phyloP scores from a whole-genome alignment of 2,329 filamentous ascomycete species.

The Knufia petricola region DNA sequence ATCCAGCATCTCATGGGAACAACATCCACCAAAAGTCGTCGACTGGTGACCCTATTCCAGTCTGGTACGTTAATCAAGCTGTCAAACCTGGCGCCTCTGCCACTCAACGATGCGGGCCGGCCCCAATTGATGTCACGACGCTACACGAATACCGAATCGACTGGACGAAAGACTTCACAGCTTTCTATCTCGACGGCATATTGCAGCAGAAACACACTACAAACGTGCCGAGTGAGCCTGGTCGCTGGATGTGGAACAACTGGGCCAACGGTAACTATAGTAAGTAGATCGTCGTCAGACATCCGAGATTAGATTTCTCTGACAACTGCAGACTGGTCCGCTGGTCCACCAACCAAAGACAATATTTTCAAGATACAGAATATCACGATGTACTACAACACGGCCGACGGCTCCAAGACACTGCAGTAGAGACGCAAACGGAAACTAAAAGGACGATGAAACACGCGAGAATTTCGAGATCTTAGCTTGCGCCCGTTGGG shows the following conservation, averaged over 20 bases:
- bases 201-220: slow-evolving; percentile 14
- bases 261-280: slow-evolving; percentile 21
- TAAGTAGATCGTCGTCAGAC: slow-evolving; percentile 4
- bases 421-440: slow-evolving; percentile 10
- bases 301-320: neutral
- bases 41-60: slow-evolving; percentile 12
- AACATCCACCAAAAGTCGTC: neutral
- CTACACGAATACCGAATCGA: slow-evolving; percentile 22
- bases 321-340: slow-evolving; percentile 12
- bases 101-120: slow-evolving; percentile 13
- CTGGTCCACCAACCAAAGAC: slow-evolving; percentile 16
- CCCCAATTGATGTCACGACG: slow-evolving; percentile 14
- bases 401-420: neutral
- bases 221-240: slow-evolving; percentile 17
- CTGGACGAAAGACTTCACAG: slow-evolving; percentile 18
- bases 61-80: slow-evolving; percentile 20
- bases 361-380: slow-evolving; percentile 18
- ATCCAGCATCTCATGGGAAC: slow-evolving; percentile 18
- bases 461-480: too few relatives aligned
- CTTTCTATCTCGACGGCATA: slow-evolving; percentile 20
- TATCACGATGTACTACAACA: slow-evolving; percentile 23
- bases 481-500: too few relatives aligned
- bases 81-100: slow-evolving; percentile 10
- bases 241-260: slow-evolving; percentile 21
- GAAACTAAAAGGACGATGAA: too few relatives aligned